Conservation (phyloP, 2,329 filamentous ascomycete species). For the Esteya vermicola region DNA sequence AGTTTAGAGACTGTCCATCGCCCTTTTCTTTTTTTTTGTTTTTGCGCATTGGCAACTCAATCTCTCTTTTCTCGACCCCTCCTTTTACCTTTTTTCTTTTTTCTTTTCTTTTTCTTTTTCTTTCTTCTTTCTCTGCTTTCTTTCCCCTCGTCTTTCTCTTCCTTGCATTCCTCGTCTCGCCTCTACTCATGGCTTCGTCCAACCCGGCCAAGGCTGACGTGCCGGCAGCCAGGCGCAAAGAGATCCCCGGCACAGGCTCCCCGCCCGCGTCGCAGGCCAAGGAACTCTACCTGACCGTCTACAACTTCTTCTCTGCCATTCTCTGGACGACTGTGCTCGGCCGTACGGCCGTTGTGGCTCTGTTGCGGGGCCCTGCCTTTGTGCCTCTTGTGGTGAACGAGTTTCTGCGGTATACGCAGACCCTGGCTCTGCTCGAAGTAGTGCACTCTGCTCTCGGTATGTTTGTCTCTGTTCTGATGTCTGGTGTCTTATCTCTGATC, state of each 20-base stretch:
- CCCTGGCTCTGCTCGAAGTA: constrained; percentile 68
- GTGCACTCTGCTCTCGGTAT: constrained; percentile 65
- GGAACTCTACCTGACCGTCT: constrained; percentile 62
- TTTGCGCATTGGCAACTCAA: too few species aligned
- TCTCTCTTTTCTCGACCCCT: background rate
- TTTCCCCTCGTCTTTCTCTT: background rate
- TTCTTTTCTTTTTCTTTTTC: background rate
- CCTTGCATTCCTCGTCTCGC: background rate
- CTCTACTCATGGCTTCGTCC: background rate
- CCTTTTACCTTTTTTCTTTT: background rate
- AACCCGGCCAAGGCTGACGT: background rate
- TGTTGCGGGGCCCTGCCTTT: constrained; percentile 17
- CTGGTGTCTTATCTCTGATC: background rate
- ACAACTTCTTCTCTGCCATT: constrained; percentile 66
- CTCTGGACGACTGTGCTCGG: constrained; percentile 69
- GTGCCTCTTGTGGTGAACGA: constrained; percentile 40
- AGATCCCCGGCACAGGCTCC: constrained; percentile 2
- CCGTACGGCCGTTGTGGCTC: constrained; percentile 44
- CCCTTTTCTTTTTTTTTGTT: background rate
- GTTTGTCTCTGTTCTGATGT: constrained; percentile 15
- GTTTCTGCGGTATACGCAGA: constrained; percentile 71
- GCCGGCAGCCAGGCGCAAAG: background rate
- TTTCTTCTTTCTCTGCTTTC: too few species aligned
- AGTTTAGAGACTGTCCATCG: too few species aligned
- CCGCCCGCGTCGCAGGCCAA: constrained; percentile 29